Evolutionary conservation across 495 filamentous ascomycete species (phyloP).

Genomic region (Bombardia bombarda): DNA sequence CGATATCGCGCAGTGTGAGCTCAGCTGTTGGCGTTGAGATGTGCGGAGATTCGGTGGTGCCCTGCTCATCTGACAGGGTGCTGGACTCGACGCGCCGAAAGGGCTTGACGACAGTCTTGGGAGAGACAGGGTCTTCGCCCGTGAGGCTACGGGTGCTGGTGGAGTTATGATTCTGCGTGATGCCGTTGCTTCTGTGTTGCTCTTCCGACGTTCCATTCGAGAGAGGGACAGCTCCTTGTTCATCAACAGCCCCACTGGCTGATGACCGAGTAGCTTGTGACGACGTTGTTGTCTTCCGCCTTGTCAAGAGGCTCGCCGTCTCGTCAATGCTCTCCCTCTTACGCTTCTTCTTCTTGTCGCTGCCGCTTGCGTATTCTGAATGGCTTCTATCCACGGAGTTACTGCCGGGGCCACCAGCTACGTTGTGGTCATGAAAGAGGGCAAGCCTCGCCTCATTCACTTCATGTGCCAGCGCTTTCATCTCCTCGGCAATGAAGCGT

Average conservation of each 20-base stretch:
- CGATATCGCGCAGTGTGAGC: slow-evolving; percentile 25
- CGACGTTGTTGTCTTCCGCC: neutral
- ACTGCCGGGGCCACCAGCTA: neutral
- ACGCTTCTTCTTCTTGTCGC: slow-evolving; percentile 32
- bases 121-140: neutral
- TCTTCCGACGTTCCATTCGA: too few relatives aligned
- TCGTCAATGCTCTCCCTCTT: slow-evolving; percentile 15
- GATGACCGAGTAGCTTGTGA: neutral
- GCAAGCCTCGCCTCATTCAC: slow-evolving; percentile 38
- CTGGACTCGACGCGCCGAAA: neutral
- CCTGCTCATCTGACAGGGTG: neutral
- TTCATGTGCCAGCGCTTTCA: slow-evolving; percentile 59
- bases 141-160: slow-evolving; percentile 1
- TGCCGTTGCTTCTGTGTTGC: neutral
- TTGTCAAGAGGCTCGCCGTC: neutral
- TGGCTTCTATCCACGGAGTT: slow-evolving; percentile 1
- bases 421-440: slow-evolving; percentile 8
- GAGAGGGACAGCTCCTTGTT: too few relatives aligned
- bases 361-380: slow-evolving; percentile 12
- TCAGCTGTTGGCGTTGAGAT: slow-evolving; percentile 30
- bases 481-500: slow-evolving; percentile 67
- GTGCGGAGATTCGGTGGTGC: slow-evolving; percentile 14
- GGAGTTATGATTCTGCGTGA: neutral
- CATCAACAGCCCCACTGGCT: too few relatives aligned
- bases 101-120: slow-evolving; percentile 6